Evolutionary conservation across 192 early-diverging fungal genomes (phyloP).

Genomic region (Backusella mclennaniae): DNA sequence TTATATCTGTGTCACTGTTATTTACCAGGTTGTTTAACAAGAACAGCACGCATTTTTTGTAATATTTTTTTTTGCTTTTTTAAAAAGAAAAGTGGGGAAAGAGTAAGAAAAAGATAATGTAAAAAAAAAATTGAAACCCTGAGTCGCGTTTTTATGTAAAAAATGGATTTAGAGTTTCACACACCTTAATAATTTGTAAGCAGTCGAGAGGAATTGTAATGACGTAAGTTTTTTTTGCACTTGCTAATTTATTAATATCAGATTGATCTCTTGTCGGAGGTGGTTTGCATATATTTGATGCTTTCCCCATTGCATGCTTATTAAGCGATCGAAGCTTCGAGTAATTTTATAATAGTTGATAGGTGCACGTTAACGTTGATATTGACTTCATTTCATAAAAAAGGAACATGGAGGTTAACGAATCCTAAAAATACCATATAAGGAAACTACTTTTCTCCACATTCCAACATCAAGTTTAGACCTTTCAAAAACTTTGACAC

Average conservation of each 20-base stretch:
- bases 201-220: neutral
- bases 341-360: neutral
- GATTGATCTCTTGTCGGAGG: neutral
- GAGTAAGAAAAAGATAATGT: neutral
- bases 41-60: slow-evolving; percentile 46
- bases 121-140: neutral
- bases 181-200: neutral
- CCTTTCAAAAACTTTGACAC: too few species aligned
- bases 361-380: neutral
- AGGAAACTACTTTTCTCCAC: too few species aligned
- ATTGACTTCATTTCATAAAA: neutral
- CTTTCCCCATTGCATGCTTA: neutral
- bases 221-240: neutral
- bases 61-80: neutral
- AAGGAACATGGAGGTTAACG: too few species aligned
- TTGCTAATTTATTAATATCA: neutral
- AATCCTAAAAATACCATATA: too few species aligned
- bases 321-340: neutral
- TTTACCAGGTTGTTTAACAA: slow-evolving; percentile 45
- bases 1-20: neutral
- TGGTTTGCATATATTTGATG: neutral
- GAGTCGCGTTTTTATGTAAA: neutral
- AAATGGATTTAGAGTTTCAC: neutral
- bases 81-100: neutral
- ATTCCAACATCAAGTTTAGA: too few species aligned